Base-by-base conservation (phyloP, 2,329 filamentous ascomycete genomes). In the Exophiala sideris region DNA sequence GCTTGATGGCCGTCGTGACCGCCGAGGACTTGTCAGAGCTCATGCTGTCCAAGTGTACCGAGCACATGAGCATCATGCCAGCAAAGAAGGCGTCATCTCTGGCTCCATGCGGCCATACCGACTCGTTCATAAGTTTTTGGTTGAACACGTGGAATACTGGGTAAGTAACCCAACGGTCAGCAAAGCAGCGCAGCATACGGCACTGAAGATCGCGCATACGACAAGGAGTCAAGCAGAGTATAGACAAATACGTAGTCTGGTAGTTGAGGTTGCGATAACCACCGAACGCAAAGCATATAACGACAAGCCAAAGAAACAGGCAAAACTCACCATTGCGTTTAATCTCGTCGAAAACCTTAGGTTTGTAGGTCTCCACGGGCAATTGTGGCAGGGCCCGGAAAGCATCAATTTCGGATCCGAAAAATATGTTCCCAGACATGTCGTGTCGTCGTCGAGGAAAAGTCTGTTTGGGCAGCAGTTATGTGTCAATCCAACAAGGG, bases 31-130 rank as follows among this genome's bases (percentile, higher is more conserved):
- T n/a, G 20, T 18, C 47, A 5, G 47, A 36, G 9, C 16, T 48
- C 32, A 54, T 45, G 7, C 50, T 46, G n/a, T 57, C 55, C 12
- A 57, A 47, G 36, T 57, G 51, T 7, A 54, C 51, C 20, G 55
- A 57, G 34, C 50, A 32, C 55, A 57, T 47, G 4, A 57, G 50
- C 1, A 57, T 41, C 55, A 57, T 57, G 1, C 50, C 51, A 2
- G 55, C 45, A 32, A 57, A 54, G 47, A 56, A 56, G 2, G 53
- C 51, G 24, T 45, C 20, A 36, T 56, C 36, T 34, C 51, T 51
- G 38, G 48, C 33, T 4, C 35, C 48, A 14, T 35, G 35, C 12
- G 53, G 53, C 53, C 53, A 56, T 16, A 56, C 47, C 14, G 33
- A 42, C 39, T 56, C 42, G n/a, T 48, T 38, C 53, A 56, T 56